These are phyloP conservation scores for Pseudomonodictys pantanalensis DNA, from an alignment of 495 filamentous ascomycete species.

Conservation along the genomic window DNA sequence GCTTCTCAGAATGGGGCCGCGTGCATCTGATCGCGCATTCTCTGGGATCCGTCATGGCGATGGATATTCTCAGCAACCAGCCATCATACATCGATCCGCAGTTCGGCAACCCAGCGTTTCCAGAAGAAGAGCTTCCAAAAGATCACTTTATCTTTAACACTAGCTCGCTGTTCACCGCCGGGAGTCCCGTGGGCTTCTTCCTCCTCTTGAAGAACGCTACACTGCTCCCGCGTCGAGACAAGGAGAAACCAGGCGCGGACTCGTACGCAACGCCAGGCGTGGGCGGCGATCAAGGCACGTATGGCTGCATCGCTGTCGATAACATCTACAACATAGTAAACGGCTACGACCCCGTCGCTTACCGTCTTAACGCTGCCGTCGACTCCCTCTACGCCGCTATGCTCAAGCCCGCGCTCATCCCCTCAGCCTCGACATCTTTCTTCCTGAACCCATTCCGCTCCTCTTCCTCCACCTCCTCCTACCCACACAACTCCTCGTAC, in stretches of 20 bases:
- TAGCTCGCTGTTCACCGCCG: slow-evolving; percentile 80
- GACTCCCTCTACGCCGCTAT: slow-evolving; percentile 74
- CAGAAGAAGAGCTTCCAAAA: slow-evolving; percentile 44
- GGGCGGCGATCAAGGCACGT: slow-evolving; percentile 70
- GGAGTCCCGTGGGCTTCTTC: slow-evolving; percentile 94
- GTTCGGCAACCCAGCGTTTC: slow-evolving; percentile 51
- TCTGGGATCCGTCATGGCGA: slow-evolving; percentile 85
- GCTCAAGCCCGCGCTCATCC: slow-evolving; percentile 74
- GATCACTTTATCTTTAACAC: slow-evolving; percentile 87
- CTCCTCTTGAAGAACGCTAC: slow-evolving; percentile 78
- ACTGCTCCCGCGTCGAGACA: slow-evolving; percentile 73
- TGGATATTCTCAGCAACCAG: slow-evolving; percentile 87
- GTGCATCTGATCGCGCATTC: slow-evolving; percentile 94
- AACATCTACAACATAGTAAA: slow-evolving; percentile 95
- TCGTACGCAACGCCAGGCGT: slow-evolving; percentile 52
- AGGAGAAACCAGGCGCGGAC: slow-evolving; percentile 70
- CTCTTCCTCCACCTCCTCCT: neutral
- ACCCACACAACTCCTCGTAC: slow-evolving; percentile 13
- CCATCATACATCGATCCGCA: slow-evolving; percentile 61
- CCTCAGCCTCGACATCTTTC: slow-evolving; percentile 58
- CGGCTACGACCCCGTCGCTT: slow-evolving; percentile 65
- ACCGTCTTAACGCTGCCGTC: slow-evolving; percentile 84
- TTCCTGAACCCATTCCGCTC: slow-evolving; percentile 22
- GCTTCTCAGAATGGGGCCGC: slow-evolving; percentile 73
- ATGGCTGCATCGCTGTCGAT: slow-evolving; percentile 88